Evolutionary conservation across 169 alveolate genomes (phyloP).

Genomic region (Eimeria sp.): DNA sequence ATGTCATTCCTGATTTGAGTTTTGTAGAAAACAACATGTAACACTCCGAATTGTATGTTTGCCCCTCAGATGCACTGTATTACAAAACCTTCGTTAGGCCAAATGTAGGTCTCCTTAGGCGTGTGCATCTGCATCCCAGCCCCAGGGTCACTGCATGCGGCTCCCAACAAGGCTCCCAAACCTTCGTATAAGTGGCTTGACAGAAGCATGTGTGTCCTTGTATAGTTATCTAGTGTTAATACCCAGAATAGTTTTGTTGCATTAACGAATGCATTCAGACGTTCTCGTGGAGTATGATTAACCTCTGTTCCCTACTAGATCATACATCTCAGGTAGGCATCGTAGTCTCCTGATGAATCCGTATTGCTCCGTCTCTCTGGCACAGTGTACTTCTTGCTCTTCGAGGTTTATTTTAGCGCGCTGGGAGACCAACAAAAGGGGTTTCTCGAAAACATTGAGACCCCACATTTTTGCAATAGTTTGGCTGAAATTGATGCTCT

Average conservation of each 20-base stretch:
- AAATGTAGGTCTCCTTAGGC: neutral
- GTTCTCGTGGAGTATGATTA: neutral
- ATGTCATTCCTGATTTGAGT: no score
- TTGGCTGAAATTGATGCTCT: neutral
- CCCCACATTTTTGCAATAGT: neutral
- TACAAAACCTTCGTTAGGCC: neutral
- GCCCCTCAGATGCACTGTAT: neutral
- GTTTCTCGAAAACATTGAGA: neutral
- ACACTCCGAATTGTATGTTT: neutral
- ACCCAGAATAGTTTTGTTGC: neutral
- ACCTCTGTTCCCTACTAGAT: neutral
- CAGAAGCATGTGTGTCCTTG: neutral
- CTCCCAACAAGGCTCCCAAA: neutral
- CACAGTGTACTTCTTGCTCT: neutral
- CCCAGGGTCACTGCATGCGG: conserved; percentile 27
- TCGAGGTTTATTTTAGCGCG: neutral
- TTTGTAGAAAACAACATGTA: neutral
- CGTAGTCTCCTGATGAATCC: neutral
- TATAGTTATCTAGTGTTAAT: neutral
- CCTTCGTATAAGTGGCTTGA: neutral
- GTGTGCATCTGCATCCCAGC: conserved; percentile 22
- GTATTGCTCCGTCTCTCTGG: neutral
- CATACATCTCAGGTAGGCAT: neutral
- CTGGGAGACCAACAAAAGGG: neutral
- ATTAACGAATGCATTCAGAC: neutral